These are phyloP conservation scores for Hawksworthiomyces lignivorus DNA, from an alignment of 2,329 filamentous ascomycete genomes.

Conservation along the genomic window DNA sequence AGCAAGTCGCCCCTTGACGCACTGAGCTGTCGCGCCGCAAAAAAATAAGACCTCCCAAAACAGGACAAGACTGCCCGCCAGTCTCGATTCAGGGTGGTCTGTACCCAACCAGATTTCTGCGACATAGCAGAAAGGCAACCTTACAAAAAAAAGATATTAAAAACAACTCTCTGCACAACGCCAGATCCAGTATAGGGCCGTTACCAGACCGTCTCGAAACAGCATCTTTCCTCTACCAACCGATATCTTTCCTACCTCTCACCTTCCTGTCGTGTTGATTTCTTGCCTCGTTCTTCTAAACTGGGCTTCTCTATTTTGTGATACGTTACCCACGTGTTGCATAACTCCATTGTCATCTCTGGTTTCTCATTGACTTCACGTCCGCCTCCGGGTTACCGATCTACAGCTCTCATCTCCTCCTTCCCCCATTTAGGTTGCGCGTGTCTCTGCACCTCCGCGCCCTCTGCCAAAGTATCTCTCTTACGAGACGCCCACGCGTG, in stretches of 20 bases:
- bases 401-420: not conserved
- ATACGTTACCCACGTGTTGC: too few species aligned
- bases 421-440: too few species aligned
- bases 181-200: constrained; percentile 59
- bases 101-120: constrained; percentile 48
- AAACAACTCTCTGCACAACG: constrained; percentile 42
- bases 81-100: constrained; percentile 35
- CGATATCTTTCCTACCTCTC: constrained; percentile 3
- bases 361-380: too few species aligned
- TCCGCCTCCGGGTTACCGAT: too few species aligned
- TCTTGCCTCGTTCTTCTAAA: not conserved
- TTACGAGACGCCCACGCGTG: too few species aligned
- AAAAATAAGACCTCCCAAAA: constrained; percentile 9
- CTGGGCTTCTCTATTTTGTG: not conserved
- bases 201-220: constrained; percentile 57
- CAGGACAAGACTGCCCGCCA: constrained; percentile 29
- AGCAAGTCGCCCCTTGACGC: constrained; percentile 1
- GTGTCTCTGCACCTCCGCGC: too few species aligned
- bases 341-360: too few species aligned
- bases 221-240: constrained; percentile 46
- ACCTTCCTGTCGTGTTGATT: not conserved
- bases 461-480: too few species aligned
- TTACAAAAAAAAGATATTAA: constrained; percentile 28
- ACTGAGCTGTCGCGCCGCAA: constrained; percentile 9
- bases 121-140: constrained; percentile 35